These are phyloP conservation scores for Spiraea crenata DNA, from an alignment of 331 rosid genomes.

Conservation along the genomic window DNA sequence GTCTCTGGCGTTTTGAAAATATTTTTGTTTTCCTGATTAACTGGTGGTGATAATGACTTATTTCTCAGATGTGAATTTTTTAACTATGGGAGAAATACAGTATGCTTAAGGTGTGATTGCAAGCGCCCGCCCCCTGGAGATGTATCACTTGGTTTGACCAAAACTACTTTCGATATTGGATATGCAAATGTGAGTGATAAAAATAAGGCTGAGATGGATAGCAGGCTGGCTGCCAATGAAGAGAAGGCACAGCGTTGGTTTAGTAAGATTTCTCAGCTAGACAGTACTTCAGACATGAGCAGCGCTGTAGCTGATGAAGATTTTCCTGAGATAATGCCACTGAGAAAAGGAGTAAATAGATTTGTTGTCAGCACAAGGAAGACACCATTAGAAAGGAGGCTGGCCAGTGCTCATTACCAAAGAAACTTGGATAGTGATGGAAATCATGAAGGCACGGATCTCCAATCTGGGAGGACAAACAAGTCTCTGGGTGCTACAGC, in stretches of 20 bases:
- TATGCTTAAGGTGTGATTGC: constrained; percentile 89
- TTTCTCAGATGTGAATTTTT: constrained; percentile 73
- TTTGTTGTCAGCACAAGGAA: constrained; percentile 92
- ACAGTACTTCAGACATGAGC: constrained; percentile 54
- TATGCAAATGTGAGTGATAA: constrained; percentile 36
- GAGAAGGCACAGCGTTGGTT: constrained; percentile 94
- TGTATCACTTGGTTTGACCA: constrained; percentile 32
- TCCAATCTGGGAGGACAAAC: constrained; percentile 21
- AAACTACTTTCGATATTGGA: constrained; percentile 33
- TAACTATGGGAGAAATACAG: constrained; percentile 70
- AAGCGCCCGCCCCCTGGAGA: constrained; percentile 82
- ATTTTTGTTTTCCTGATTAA: neutral
- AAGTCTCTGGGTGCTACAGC: constrained; percentile 25
- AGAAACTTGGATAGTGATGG: constrained; percentile 51
- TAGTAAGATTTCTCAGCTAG: constrained; percentile 82
- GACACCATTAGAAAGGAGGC: constrained; percentile 75
- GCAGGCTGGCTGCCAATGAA: constrained; percentile 72
- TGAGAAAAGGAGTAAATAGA: constrained; percentile 91
- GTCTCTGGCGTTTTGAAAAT: constrained; percentile 19
- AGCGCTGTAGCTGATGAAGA: constrained; percentile 61
- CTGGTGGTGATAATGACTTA: constrained; percentile 21
- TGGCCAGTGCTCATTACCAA: constrained; percentile 52
- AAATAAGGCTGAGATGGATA: constrained; percentile 38
- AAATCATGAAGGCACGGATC: constrained; percentile 29
- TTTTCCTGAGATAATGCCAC: constrained; percentile 95